A percentile compares a stretch with the other conserved stretches of the same genome.
phyloP scores from a whole-genome alignment of 2,329 filamentous ascomycete genomes.

The Xylaria sp. region DNA sequence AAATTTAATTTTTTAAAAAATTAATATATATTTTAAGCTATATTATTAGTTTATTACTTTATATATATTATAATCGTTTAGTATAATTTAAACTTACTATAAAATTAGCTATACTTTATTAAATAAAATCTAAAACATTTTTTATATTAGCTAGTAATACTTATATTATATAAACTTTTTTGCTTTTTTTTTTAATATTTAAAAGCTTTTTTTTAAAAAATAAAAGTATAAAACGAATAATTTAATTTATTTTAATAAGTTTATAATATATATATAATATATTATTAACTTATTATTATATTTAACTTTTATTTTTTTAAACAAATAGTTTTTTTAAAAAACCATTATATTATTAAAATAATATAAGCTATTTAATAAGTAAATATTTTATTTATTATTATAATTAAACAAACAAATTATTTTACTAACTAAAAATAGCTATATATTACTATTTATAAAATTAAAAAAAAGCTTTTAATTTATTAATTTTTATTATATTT shows the following conservation, averaged over 20 bases:
- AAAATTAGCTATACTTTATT: too few species aligned
- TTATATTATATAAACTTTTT: too few species aligned
- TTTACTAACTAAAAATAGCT: slow-evolving; percentile 2
- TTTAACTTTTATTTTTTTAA: slow-evolving; percentile 4
- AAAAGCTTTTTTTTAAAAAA: neutral
- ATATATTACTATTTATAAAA: slow-evolving; percentile 5
- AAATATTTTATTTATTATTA: slow-evolving; percentile 4
- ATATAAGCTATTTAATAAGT: slow-evolving; percentile 1
- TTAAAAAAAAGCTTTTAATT: slow-evolving; percentile 5
- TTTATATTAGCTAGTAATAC: too few species aligned
- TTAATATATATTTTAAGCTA: neutral
- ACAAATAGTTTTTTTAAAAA: slow-evolving; percentile 7
- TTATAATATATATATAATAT: too few species aligned
- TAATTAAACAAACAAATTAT: slow-evolving; percentile 3
- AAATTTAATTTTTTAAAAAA: neutral
- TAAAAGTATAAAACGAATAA: neutral
- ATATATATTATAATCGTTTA: too few species aligned
- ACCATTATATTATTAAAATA: neutral
- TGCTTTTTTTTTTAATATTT: too few species aligned
- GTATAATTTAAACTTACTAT: too few species aligned
- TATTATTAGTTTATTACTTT: too few species aligned
- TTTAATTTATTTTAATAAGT: neutral
- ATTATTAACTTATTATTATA: too few species aligned
- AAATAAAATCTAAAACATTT: too few species aligned
- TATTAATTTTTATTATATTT: slow-evolving; percentile 2